Percentiles rank a stretch among this genome's conserved stretches.
phyloP scores from a whole-genome alignment of 306 rosid genomes.

The Trifolium dubium region DNA sequence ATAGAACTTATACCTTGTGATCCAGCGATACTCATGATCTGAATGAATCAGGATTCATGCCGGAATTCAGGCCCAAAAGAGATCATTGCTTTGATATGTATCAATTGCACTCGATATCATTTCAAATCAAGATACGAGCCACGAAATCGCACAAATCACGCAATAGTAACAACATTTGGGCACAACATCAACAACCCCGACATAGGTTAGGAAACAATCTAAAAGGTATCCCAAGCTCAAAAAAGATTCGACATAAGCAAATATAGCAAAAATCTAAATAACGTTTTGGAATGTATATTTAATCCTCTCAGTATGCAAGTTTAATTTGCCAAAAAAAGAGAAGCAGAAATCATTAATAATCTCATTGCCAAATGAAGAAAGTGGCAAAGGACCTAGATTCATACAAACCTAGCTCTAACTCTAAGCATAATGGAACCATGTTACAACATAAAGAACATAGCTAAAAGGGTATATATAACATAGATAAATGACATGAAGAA shows the following conservation, averaged over 20 bases:
- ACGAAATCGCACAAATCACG: background rate
- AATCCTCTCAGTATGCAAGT: background rate
- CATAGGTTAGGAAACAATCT: background rate
- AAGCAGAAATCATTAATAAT: background rate
- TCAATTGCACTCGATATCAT: background rate
- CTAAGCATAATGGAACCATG: background rate
- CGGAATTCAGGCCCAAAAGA: background rate
- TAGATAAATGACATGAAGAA: background rate
- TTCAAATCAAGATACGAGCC: background rate
- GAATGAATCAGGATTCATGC: background rate
- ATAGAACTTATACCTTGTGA: background rate
- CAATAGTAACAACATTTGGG: background rate
- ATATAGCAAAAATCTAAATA: background rate
- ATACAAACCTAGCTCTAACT: conserved; percentile 1
- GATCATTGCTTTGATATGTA: background rate
- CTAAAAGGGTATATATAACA: background rate
- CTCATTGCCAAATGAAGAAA: background rate
- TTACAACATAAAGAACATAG: background rate
- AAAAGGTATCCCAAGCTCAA: background rate
- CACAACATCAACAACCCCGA: conserved; percentile 4
- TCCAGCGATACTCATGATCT: background rate
- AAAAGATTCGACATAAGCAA: background rate
- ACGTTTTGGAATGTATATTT: background rate
- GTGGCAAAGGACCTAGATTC: background rate
- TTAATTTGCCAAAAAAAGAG: background rate